Evolutionary conservation across 495 filamentous ascomycete genomes (phyloP), one percentile per base, ranked within the genome.

Genomic region (Elaphomyces granulatus): DNA sequence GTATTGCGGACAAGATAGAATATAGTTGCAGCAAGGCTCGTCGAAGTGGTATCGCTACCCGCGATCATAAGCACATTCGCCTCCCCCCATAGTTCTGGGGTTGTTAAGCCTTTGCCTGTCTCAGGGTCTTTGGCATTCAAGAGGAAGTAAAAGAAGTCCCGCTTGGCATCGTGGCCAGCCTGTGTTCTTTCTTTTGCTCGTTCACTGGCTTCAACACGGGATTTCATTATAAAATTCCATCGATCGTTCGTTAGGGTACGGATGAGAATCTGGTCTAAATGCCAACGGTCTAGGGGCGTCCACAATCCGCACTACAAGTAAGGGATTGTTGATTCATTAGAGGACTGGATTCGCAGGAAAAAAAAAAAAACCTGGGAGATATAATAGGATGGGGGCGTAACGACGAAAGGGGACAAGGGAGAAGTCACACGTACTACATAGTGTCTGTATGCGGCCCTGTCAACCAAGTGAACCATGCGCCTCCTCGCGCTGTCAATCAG

Each of bases 41-140:
- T 74, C 0, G 70, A 65, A 14, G 68, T 74, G 0, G 74, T 78
- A 43, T 80, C 77, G 16, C 67, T 72, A 15, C 74, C 75, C 16
- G 61, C 65, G 41, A 64, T 59, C 55, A 67, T 64, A 2, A 83
- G 64, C 0, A 85, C 58, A 50, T 81, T 80, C 3, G 75, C 73
- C 53, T 84, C 80, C 21, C 70, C 74, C 75, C 76, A 81, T 2
- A 84, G 64, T 45, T 87, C 80, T 1, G 70, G 66, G 8, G 64
- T 77, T 8, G 63, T 63, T 47, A 83, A 79, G 1, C 78, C 77
- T 39, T 71, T 63, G 34, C 77, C 79, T 0, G 71, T 78, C 40
- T 72, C 64, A 0, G 71, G 68, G 33, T 78, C 72, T 34, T 68
- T 71, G 8, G 71, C 71, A 34, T 72, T 64, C 26, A 77, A 58